Evolutionary conservation across 2,329 filamentous ascomycete genomes (phyloP).

Genomic region (Hyphodiscus sp.): DNA sequence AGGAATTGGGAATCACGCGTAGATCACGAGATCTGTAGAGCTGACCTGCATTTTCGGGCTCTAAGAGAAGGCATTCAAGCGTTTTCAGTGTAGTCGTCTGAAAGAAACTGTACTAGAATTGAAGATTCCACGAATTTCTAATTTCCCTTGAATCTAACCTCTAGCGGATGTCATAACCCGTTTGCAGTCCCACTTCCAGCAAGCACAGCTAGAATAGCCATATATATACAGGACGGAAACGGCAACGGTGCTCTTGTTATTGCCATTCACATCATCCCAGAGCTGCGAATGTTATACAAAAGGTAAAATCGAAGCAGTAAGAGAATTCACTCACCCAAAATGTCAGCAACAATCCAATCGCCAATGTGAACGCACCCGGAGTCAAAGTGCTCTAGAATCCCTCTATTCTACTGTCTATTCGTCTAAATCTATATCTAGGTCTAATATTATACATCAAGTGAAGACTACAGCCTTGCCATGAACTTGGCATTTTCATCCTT

Average conservation of each 20-base stretch:
- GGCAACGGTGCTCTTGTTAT: background rate
- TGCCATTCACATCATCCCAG: conserved; percentile 1
- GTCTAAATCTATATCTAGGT: background rate
- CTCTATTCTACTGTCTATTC: conserved; percentile 5
- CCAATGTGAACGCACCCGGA: background rate
- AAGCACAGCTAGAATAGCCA: conserved; percentile 3
- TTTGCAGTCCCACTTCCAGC: background rate
- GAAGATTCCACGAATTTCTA: too few relatives aligned
- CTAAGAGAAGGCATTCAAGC: too few relatives aligned
- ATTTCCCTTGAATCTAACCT: too few relatives aligned
- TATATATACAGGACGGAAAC: conserved; percentile 1
- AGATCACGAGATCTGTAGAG: background rate
- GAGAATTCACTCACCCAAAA: too few relatives aligned
- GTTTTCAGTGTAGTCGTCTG: too few relatives aligned
- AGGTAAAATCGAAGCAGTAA: too few relatives aligned
- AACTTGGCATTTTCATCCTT: conserved; percentile 27
- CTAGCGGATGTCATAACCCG: too few relatives aligned
- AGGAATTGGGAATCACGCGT: background rate
- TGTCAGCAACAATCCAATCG: conserved; percentile 1
- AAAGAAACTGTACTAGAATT: too few relatives aligned
- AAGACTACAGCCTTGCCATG: conserved; percentile 22
- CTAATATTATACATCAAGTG: background rate
- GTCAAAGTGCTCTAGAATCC: conserved; percentile 1
- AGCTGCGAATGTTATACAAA: too few relatives aligned
- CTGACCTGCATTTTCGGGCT: too few relatives aligned